Percentiles rank a stretch among this genome's conserved stretches.
Conservation (phyloP, 768 basidiomycete species). For the Gymnopilus junonius region DNA sequence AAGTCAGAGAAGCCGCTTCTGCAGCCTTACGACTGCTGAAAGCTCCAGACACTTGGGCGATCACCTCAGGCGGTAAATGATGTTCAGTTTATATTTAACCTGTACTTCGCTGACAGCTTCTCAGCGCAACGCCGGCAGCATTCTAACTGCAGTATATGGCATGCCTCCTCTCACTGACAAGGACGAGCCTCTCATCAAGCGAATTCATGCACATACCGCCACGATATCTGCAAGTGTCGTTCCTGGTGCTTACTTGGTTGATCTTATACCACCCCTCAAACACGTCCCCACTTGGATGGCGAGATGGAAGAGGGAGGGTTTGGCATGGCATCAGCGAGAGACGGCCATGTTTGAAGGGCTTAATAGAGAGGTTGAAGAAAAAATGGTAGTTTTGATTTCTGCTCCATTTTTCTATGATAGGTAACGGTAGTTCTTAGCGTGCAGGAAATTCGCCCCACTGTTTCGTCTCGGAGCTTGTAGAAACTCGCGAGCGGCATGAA, state of each 20-base stretch:
- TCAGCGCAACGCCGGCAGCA: neutral
- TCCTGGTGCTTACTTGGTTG: slow-evolving; percentile 42
- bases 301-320: slow-evolving; percentile 1
- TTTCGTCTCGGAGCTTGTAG: neutral
- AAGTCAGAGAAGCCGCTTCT: neutral
- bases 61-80: neutral
- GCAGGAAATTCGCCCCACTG: neutral
- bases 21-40: neutral
- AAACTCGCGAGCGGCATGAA: neutral
- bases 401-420: neutral
- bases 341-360: slow-evolving; percentile 3
- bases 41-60: neutral
- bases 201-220: slow-evolving; percentile 58
- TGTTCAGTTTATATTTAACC: too few species aligned
- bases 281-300: slow-evolving; percentile 42
- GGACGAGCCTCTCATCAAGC: slow-evolving; percentile 51
- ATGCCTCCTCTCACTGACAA: slow-evolving; percentile 63
- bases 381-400: neutral
- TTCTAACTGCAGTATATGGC: slow-evolving; percentile 60
- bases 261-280: slow-evolving; percentile 6
- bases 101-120: too few species aligned
- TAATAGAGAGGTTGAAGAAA: neutral
- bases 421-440: neutral
- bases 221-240: slow-evolving; percentile 12
- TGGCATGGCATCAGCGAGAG: neutral